phyloP scores from a whole-genome alignment of 75 land plant species.

The Sequoiadendron giganteum region DNA sequence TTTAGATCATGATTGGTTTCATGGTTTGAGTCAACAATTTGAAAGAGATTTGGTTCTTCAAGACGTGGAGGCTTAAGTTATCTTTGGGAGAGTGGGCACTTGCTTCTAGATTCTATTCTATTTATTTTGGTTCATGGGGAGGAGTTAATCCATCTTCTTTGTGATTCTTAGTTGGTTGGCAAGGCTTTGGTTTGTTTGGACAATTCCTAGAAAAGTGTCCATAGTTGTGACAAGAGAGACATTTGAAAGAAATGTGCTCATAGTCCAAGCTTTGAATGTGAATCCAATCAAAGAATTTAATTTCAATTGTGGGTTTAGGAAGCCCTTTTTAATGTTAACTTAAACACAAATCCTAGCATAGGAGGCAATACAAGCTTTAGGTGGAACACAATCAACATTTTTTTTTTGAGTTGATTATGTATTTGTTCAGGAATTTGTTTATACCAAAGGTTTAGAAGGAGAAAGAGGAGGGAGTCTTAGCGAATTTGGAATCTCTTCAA shows the following conservation, averaged over 20 bases:
- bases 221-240: neutral
- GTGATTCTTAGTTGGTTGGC: too few relatives aligned
- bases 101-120: too few relatives aligned
- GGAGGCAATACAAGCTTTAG: neutral
- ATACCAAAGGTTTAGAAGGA: neutral
- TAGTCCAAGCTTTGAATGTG: neutral
- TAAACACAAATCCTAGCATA: neutral
- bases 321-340: neutral
- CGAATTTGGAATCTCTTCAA: neutral
- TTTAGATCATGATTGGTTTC: too few relatives aligned
- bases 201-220: neutral
- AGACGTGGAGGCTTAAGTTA: too few relatives aligned
- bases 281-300: neutral
- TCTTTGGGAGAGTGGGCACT: too few relatives aligned
- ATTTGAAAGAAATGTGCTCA: neutral
- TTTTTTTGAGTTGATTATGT: neutral
- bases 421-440: neutral
- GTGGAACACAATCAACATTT: neutral
- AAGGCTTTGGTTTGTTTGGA: neutral
- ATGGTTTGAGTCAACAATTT: too few relatives aligned
- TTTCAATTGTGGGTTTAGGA: neutral
- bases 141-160: too few relatives aligned
- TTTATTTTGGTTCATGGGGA: too few relatives aligned
- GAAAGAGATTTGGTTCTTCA: too few relatives aligned
- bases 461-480: neutral